Evolutionary conservation across 1,284 basidiomycete genomes (phyloP), one percentile per base, ranked within the genome.

Genomic region (Pterulicium gracile): DNA sequence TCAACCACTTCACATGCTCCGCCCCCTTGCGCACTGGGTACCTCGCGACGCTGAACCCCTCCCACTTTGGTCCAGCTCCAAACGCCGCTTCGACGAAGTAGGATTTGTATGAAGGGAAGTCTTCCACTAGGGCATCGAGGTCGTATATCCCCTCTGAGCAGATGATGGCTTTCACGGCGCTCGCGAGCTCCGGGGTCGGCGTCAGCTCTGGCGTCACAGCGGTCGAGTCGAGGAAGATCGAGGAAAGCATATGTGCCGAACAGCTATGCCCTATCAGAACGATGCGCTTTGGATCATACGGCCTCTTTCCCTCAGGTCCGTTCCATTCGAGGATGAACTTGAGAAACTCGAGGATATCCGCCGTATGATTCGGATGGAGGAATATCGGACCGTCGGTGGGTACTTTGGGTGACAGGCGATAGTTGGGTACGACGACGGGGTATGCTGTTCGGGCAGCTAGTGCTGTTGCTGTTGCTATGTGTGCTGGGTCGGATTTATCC

Each of bases 121-220:
- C 69, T 4, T 56, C 52, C 35, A 85, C 64, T 34, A 88, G 69
- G 3, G 67, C 54, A 58, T 85, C 80, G 52, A 86, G 59, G 59
- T 88, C 78, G 61, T 81, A 88, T 53, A 88, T 79, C 22, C 86
- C 87, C 58, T 84, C 84, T 0, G 84, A 79, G 52, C 81, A 50
- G 44, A 79, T 61, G 46, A 87, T 62, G 4, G 67, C 81, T 44
- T 67, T 67, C 12, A 77, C 70, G 3, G 73, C 65, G 34, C 54
- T 51, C 32, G 79, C 58, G 7, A 88, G 61, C 2, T 54, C 47
- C 3, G 62, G 51, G 4, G 75, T 61, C 0, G 83, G 81, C 7
- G 59, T 57, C 21, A 81, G 65, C 14, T 62, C 51, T 1, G 68
- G 63, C 19, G 65, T 64, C 20, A 56, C 51, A 1, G 56, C 48